Evolutionary conservation across 1,284 basidiomycete species (phyloP).

Genomic region (Ceratobasidium sp.): DNA sequence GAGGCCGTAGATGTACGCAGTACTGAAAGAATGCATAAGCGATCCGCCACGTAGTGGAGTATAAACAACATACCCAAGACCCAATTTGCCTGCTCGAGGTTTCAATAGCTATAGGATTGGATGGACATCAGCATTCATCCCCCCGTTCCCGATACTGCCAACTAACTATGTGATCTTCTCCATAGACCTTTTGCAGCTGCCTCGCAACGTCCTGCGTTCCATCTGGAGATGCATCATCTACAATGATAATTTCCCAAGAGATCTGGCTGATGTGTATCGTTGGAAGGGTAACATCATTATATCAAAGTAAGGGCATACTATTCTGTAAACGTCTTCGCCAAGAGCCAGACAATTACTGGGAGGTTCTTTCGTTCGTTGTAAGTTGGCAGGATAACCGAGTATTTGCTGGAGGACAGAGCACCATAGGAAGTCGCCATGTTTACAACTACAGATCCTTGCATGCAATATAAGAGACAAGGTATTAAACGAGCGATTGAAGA

Average conservation of each 20-base stretch:
- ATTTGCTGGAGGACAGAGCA: constrained; percentile 65
- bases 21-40: constrained; percentile 63
- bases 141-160: not conserved
- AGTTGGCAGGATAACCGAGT: constrained; percentile 91
- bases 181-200: constrained; percentile 83
- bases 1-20: constrained; percentile 92
- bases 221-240: constrained; percentile 93
- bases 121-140: constrained; percentile 23
- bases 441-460: constrained; percentile 39
- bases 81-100: constrained; percentile 89
- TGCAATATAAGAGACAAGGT: constrained; percentile 24
- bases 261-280: constrained; percentile 63
- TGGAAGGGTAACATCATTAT: not conserved
- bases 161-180: constrained; percentile 85
- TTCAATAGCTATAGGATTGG: constrained; percentile 71
- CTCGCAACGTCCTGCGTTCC: constrained; percentile 90
- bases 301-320: constrained; percentile 67
- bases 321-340: constrained; percentile 80
- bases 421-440: constrained; percentile 39
- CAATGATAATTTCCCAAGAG: constrained; percentile 89
- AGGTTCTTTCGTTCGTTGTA: constrained; percentile 95
- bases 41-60: constrained; percentile 9
- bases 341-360: constrained; percentile 87
- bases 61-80: constrained; percentile 74
- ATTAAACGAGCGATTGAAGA: constrained; percentile 1